phyloP scores from a whole-genome alignment of 495 filamentous ascomycete species.

The Neurospora sp. region DNA sequence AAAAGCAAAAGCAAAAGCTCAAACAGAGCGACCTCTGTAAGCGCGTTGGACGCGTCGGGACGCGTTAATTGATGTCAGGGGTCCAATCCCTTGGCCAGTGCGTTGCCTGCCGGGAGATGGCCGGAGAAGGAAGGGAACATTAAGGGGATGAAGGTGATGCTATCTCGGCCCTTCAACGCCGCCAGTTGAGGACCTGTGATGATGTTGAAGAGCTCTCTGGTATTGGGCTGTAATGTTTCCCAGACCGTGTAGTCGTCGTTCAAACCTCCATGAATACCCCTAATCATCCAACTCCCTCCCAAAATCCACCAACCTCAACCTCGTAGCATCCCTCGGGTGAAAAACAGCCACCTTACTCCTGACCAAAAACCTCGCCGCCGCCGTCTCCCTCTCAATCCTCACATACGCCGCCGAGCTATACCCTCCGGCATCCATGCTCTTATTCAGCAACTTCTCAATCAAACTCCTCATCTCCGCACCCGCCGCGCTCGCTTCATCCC shows the following conservation, averaged over 20 bases:
- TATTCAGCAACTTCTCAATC: conserved; percentile 50
- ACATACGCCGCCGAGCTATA: conserved; percentile 54
- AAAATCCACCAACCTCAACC: conserved; percentile 74
- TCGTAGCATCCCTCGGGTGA: conserved; percentile 70
- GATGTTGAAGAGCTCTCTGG: no score
- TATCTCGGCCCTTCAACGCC: not conserved
- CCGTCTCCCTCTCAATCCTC: conserved; percentile 61
- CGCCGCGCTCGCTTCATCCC: conserved; percentile 55
- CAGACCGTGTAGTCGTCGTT: no score
- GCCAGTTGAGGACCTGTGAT: not conserved
- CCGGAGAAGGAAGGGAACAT: not conserved
- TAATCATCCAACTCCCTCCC: conserved; percentile 63
- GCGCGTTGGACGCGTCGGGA: not conserved
- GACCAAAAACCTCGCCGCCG: conserved; percentile 72
- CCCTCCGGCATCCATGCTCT: conserved; percentile 49
- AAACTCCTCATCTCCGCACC: conserved; percentile 57
- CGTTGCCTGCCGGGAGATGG: not conserved
- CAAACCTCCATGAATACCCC: conserved; percentile 9
- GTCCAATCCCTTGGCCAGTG: not conserved
- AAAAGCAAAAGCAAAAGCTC: not conserved
- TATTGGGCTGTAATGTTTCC: no score
- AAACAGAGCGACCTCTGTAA: not conserved
- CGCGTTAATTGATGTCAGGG: not conserved
- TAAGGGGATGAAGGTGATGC: not conserved
- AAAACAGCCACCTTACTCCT: conserved; percentile 78